These are phyloP conservation scores for Glarea lozoyensis DNA, from an alignment of 495 filamentous ascomycete genomes.

Conservation along the genomic window DNA sequence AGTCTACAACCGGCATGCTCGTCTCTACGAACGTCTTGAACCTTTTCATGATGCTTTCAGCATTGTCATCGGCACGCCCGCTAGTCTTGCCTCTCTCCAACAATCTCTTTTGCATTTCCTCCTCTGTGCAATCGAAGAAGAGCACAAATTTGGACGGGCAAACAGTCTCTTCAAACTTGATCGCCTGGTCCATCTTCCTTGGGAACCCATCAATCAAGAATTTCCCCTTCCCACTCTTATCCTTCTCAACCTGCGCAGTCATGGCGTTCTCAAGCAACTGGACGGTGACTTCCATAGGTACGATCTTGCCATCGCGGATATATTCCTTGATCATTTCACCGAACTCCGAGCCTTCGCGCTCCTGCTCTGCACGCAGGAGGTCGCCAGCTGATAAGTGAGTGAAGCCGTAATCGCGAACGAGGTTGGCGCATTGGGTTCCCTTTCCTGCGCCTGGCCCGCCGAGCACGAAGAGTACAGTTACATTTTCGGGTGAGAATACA, in stretches of 20 bases:
- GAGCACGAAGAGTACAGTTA: constrained; percentile 83
- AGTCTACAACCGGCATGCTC: constrained; percentile 91
- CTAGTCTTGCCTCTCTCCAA: constrained; percentile 86
- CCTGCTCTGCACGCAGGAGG: constrained; percentile 86
- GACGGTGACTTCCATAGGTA: constrained; percentile 98
- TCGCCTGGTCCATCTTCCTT: constrained; percentile 90
- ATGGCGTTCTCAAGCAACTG: constrained; percentile 88
- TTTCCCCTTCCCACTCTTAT: constrained; percentile 28
- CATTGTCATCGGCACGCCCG: constrained; percentile 87
- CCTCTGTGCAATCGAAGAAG: constrained; percentile 87
- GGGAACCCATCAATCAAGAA: constrained; percentile 97
- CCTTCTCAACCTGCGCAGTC: constrained; percentile 45
- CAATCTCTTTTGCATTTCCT: constrained; percentile 73
- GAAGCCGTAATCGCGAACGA: constrained; percentile 88
- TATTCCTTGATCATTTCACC: constrained; percentile 81
- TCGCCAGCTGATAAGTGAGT: constrained; percentile 89
- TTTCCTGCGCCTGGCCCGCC: constrained; percentile 74
- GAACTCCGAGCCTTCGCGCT: constrained; percentile 74
- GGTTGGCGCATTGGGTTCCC: constrained; percentile 79
- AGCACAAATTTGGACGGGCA: constrained; percentile 74
- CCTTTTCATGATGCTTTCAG: constrained; percentile 88
- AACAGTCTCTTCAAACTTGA: constrained; percentile 85
- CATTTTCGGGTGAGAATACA: constrained; percentile 68
- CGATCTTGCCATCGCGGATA: constrained; percentile 89
- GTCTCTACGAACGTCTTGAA: constrained; percentile 91